Conservation (phyloP, 2,329 filamentous ascomycete genomes). For the Arthrobotrys megalospora region DNA sequence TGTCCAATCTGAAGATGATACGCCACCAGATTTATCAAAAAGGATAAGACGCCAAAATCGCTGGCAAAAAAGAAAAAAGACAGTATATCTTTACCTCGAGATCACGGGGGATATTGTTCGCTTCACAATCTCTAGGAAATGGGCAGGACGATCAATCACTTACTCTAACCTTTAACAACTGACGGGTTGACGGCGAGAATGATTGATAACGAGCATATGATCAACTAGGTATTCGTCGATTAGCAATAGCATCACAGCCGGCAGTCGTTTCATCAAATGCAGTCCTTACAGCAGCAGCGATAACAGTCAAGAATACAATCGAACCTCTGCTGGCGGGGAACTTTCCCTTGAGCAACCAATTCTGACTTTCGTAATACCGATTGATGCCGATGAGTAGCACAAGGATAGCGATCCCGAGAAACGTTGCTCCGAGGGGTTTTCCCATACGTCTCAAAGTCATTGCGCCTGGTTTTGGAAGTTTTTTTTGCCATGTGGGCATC, state of each 20-base stretch:
- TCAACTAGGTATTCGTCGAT: slow-evolving; percentile 35
- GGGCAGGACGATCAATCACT: slow-evolving; percentile 10
- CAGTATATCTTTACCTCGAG: slow-evolving; percentile 12
- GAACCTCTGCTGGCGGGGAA: slow-evolving; percentile 84
- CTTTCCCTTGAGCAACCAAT: slow-evolving; percentile 84
- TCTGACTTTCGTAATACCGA: slow-evolving; percentile 80
- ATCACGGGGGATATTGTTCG: slow-evolving; percentile 14
- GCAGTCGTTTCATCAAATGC: slow-evolving; percentile 16
- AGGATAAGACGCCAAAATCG: neutral
- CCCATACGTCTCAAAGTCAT: slow-evolving; percentile 75
- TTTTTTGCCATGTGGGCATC: slow-evolving; percentile 61
- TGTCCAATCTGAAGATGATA: slow-evolving; percentile 23
- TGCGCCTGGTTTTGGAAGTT: slow-evolving; percentile 64
- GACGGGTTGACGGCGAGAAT: slow-evolving; percentile 57
- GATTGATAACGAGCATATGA: slow-evolving; percentile 51
- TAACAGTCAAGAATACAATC: slow-evolving; percentile 77
- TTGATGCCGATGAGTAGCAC: slow-evolving; percentile 83
- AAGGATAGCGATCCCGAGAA: slow-evolving; percentile 81
- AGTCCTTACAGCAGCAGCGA: slow-evolving; percentile 69
- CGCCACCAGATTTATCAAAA: neutral
- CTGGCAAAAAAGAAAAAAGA: neutral
- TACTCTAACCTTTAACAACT: slow-evolving; percentile 43
- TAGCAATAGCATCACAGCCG: slow-evolving; percentile 20
- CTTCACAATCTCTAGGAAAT: slow-evolving; percentile 15
- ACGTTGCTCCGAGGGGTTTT: slow-evolving; percentile 82